Conservation (phyloP, 2,329 filamentous ascomycete genomes). For the Colletotrichum sp. region DNA sequence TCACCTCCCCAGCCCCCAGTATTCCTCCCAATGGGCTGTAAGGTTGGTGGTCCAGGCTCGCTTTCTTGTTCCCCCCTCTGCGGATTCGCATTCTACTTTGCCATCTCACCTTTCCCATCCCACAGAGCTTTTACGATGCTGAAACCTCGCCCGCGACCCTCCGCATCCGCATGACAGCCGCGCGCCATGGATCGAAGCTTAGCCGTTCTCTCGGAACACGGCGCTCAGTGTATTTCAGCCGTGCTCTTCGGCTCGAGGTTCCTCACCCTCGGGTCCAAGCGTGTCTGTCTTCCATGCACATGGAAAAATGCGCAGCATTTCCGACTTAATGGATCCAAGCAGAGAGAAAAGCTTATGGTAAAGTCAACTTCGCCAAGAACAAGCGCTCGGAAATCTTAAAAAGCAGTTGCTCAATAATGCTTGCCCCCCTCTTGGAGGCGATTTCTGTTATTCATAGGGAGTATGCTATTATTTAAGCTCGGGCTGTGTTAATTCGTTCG, state of each 20-base stretch:
- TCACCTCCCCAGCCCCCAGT: not conserved
- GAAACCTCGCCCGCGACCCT: not conserved
- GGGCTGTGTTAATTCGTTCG: not conserved
- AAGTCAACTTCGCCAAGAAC: not conserved
- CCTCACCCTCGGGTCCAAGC: not conserved
- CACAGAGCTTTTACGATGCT: not conserved
- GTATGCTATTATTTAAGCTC: not conserved
- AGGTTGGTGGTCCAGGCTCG: not conserved
- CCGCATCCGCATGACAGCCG: not conserved
- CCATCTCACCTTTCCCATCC: not conserved
- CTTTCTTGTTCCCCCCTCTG: rapidly evolving
- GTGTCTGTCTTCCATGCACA: not conserved
- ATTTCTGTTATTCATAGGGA: not conserved
- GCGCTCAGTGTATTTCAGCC: not conserved
- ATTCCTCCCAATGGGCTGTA: not conserved
- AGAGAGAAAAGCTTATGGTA: not conserved
- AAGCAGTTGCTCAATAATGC: not conserved
- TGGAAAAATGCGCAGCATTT: not conserved
- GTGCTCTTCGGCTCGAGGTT: not conserved
- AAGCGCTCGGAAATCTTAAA: not conserved
- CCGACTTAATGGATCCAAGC: not conserved
- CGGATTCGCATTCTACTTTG: not conserved
- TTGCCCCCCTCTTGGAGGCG: not conserved
- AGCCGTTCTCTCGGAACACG: not conserved
- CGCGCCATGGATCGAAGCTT: not conserved